Base-by-base conservation (phyloP, 257 asterid species). In the Nicotiana noctiflora region DNA sequence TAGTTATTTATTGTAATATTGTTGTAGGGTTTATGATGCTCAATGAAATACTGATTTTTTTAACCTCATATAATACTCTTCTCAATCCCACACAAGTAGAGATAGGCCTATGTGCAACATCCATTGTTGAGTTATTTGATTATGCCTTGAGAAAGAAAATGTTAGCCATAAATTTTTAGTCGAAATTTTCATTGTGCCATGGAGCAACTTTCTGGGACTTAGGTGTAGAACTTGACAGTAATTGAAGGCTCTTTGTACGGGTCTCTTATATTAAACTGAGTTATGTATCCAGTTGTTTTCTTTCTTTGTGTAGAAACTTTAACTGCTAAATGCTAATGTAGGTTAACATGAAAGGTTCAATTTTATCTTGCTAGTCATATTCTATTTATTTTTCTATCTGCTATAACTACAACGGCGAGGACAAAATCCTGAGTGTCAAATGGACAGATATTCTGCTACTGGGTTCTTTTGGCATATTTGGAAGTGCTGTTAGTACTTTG, bases 1-100 rank as follows among this genome's bases (percentile, higher is more conserved):
- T 49, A 25, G 79, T 49, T 74, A 74, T 46, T 74, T 74, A 49
- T 74, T 74, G 79, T 74, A 49, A 49, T 74, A 49, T 74, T 74
- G 62, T 74, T 74, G 14, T 74, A 74, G 79, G 79, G 79, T 21
- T 74, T 29, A 32, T 49, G 40, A 14, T 49, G 51, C 17, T 8
- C 15, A 74, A 15, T 25, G 79, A 74, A 74, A 49, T 49, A 49
- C 8, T 49, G 40, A 74, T 44, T 46, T 72, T 72, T 51, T 46
- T 40, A 19, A 21, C 57, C 46, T 72, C 40, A 44, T 55, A 13
- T 72, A 10, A 44, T 72, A 72, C 21, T 46, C 14, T 46, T 40
- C 40, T 27, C 46, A 64, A 46, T 18, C 37, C 60, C 34, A 19
- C 34, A 10, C 21, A 70, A 7, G 14, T 70, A 70, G 77, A 5